A percentile compares a stretch with the other conserved stretches of the same genome.
phyloP scores from a whole-genome alignment of 345 rosid species.

The Cardamine occulta region DNA sequence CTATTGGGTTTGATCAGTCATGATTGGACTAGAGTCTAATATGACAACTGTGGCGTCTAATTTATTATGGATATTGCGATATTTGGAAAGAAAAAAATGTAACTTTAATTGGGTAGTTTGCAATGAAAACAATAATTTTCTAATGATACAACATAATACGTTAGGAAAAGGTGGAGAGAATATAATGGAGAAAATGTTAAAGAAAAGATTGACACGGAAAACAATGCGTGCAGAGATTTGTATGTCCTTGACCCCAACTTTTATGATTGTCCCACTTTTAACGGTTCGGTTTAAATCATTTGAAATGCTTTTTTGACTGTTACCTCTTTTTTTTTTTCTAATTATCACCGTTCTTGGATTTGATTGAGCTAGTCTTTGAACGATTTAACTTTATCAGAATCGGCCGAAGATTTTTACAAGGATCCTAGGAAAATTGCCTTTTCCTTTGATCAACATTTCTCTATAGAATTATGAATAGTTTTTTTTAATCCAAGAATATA shows the following conservation, averaged over 20 bases:
- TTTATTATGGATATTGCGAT: conserved; percentile 9
- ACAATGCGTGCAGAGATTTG: conserved; percentile 36
- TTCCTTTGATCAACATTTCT: background rate
- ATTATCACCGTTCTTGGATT: background rate
- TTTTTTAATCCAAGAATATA: background rate
- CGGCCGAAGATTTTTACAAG: background rate
- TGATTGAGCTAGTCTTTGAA: background rate
- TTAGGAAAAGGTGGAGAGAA: conserved; percentile 3
- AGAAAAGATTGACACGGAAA: conserved; percentile 39
- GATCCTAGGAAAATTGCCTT: background rate
- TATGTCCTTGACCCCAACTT: conserved; percentile 12
- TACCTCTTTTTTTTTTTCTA: background rate
- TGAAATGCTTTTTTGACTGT: conserved; percentile 40
- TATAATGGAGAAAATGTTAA: conserved; percentile 43
- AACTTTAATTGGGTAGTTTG: conserved; percentile 8
- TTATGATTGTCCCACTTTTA: conserved; percentile 22
- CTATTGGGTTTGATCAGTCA: background rate
- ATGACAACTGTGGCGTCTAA: conserved; percentile 11
- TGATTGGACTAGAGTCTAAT: background rate
- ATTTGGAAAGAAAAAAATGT: background rate
- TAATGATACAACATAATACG: conserved; percentile 15
- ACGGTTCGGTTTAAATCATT: conserved; percentile 36
- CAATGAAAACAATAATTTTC: conserved; percentile 14
- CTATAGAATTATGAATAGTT: background rate
- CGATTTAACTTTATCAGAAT: background rate